Percentiles rank a stretch among this genome's conserved stretches.
Evolutionary conservation across 2,329 filamentous ascomycete genomes (phyloP).

Genomic region (Fusarium praegraminearum): DNA sequence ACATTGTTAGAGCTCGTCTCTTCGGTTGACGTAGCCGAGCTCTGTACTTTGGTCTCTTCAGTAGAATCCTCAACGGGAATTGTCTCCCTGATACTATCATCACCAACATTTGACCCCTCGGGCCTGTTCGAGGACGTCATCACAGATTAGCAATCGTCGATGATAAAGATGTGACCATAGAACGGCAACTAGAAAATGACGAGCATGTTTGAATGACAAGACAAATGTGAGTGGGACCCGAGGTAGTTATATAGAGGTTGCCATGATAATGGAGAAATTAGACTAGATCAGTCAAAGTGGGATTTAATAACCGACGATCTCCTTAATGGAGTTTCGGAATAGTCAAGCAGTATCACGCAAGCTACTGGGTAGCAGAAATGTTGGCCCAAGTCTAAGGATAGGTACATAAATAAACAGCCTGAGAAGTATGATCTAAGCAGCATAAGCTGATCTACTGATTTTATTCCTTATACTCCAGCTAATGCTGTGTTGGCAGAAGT

Average conservation of each 20-base stretch:
- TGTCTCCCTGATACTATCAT: constrained; percentile 23
- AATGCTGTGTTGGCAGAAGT: constrained; percentile 10
- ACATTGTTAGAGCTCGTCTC: constrained; percentile 15
- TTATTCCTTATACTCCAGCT: too few relatives aligned
- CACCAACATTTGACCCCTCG: constrained; percentile 1
- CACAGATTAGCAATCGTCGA: background rate
- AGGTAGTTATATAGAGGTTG: background rate
- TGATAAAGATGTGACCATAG: background rate
- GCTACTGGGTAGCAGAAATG: background rate
- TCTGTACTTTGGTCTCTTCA: constrained; percentile 1
- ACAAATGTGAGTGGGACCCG: background rate
- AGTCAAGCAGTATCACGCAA: constrained; percentile 25
- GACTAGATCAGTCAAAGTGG: constrained; percentile 12
- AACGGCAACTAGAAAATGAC: background rate
- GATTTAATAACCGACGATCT: constrained; percentile 17
- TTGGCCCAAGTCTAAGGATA: too few relatives aligned
- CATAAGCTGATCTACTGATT: too few relatives aligned
- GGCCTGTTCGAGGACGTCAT: constrained; percentile 31
- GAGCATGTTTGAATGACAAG: background rate
- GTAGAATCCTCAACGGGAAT: constrained; percentile 5
- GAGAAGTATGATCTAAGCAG: too few relatives aligned
- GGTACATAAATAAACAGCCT: too few relatives aligned
- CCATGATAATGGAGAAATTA: constrained; percentile 4
- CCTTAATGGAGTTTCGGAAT: constrained; percentile 26
- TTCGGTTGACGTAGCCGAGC: constrained; percentile 24